phyloP scores from a whole-genome alignment of 2,329 filamentous ascomycete genomes.

The Fusarium udum region DNA sequence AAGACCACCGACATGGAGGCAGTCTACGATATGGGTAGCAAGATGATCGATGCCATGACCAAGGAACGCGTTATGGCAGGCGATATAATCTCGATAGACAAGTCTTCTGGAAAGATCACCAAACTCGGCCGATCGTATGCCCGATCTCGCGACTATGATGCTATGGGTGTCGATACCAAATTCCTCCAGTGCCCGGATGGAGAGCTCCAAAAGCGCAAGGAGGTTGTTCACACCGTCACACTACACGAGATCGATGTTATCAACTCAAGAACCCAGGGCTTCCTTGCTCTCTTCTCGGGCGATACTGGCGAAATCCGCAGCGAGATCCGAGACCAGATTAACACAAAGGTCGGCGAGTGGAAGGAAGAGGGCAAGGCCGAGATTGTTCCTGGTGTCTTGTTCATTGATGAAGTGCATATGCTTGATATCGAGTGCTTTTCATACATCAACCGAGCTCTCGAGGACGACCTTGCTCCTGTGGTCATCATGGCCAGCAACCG shows the following conservation, averaged over 20 bases:
- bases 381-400: slow-evolving; percentile 95
- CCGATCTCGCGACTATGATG: slow-evolving; percentile 95
- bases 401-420: slow-evolving; percentile 99
- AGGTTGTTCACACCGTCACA: slow-evolving; percentile 95
- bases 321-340: slow-evolving; percentile 98
- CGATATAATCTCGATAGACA: slow-evolving; percentile 98
- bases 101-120: slow-evolving; percentile 96
- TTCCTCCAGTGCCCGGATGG: slow-evolving; percentile 98
- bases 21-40: slow-evolving; percentile 98
- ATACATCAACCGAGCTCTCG: slow-evolving; percentile 95
- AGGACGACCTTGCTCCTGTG: slow-evolving; percentile 93
- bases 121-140: slow-evolving; percentile 96
- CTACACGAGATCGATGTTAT: slow-evolving; percentile 99
- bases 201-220: slow-evolving; percentile 95
- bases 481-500: slow-evolving; percentile 99
- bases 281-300: slow-evolving; percentile 95
- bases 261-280: slow-evolving; percentile 98
- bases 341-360: slow-evolving; percentile 98
- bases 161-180: slow-evolving; percentile 98
- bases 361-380: slow-evolving; percentile 99
- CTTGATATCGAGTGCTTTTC: slow-evolving; percentile 99
- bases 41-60: slow-evolving; percentile 99
- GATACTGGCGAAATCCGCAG: slow-evolving; percentile 98
- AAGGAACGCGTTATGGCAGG: slow-evolving; percentile 99
- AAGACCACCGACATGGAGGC: slow-evolving; percentile 99